These are phyloP conservation scores for Cetradonia linearis DNA, from an alignment of 495 filamentous ascomycete genomes.

Conservation along the genomic window DNA sequence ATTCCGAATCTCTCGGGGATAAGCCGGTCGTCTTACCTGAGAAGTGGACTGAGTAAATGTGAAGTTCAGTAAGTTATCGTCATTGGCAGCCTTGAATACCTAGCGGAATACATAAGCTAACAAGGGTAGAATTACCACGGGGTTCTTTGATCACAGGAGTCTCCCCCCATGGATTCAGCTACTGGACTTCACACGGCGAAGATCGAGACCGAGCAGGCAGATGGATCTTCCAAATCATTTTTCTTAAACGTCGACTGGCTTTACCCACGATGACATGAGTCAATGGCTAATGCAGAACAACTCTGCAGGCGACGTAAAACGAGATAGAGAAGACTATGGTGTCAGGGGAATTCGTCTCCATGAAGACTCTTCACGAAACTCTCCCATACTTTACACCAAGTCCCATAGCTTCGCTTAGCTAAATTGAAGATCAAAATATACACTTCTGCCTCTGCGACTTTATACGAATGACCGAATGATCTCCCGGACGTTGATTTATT, in stretches of 20 bases:
- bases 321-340: slow-evolving; percentile 17
- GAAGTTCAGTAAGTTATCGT: neutral
- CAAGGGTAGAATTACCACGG: neutral
- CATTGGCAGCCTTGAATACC: neutral
- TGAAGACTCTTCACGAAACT: slow-evolving; percentile 9
- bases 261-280: neutral
- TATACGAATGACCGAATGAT: slow-evolving; percentile 17
- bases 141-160: neutral
- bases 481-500: slow-evolving; percentile 16
- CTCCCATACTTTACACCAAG: slow-evolving; percentile 7
- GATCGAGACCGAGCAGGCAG: slow-evolving; percentile 27
- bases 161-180: neutral
- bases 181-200: slow-evolving; percentile 31
- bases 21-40: neutral
- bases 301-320: neutral
- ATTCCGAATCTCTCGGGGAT: neutral
- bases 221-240: slow-evolving; percentile 27
- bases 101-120: neutral
- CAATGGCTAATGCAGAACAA: neutral
- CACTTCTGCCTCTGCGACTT: slow-evolving; percentile 21
- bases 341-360: slow-evolving; percentile 16
- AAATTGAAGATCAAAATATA: slow-evolving; percentile 7
- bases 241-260: neutral
- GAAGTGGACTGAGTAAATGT: neutral
- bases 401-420: slow-evolving; percentile 12